Conservation (phyloP, 1,139 yeast genomes). For the Yamadazyma spencermartinsiae region DNA sequence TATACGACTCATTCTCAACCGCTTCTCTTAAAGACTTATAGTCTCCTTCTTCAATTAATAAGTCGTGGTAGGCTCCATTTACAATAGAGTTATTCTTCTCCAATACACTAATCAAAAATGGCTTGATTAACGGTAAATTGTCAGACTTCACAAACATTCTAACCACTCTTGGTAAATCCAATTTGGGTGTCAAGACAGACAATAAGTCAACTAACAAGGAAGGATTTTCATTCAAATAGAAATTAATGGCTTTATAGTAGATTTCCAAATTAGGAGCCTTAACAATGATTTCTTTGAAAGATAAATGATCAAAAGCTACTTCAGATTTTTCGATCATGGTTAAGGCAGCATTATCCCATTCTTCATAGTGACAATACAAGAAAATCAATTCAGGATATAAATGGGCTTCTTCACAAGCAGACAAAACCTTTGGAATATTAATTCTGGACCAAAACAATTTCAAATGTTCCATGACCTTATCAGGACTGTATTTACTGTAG, state of each 20-base stretch:
- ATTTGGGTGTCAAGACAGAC: slow-evolving; percentile 82
- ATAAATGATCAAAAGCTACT: slow-evolving; percentile 88
- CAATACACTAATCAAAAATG: slow-evolving; percentile 89
- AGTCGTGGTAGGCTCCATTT: slow-evolving; percentile 91
- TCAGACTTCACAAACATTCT: slow-evolving; percentile 94
- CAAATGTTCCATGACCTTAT: slow-evolving; percentile 92
- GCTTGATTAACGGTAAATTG: slow-evolving; percentile 92
- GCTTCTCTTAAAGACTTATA: slow-evolving; percentile 84
- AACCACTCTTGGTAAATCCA: slow-evolving; percentile 93
- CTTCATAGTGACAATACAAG: slow-evolving; percentile 96
- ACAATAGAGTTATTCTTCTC: slow-evolving; percentile 89
- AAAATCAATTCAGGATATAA: slow-evolving; percentile 96
- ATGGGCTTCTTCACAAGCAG: slow-evolving; percentile 92
- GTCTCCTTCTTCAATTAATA: slow-evolving; percentile 95
- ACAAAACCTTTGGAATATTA: slow-evolving; percentile 94
- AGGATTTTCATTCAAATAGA: slow-evolving; percentile 91
- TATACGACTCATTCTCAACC: slow-evolving; percentile 75
- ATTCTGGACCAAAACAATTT: slow-evolving; percentile 97
- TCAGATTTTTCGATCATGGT: slow-evolving; percentile 97
- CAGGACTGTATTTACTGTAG: slow-evolving; percentile 89
- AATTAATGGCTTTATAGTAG: slow-evolving; percentile 94
- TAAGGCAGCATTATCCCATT: slow-evolving; percentile 98
- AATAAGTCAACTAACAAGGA: slow-evolving; percentile 84
- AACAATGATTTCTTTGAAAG: slow-evolving; percentile 91
- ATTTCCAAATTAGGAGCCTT: slow-evolving; percentile 96